These are phyloP conservation scores for Epichloe uncinata DNA, from an alignment of 2,329 filamentous ascomycete species.

Conservation along the genomic window DNA sequence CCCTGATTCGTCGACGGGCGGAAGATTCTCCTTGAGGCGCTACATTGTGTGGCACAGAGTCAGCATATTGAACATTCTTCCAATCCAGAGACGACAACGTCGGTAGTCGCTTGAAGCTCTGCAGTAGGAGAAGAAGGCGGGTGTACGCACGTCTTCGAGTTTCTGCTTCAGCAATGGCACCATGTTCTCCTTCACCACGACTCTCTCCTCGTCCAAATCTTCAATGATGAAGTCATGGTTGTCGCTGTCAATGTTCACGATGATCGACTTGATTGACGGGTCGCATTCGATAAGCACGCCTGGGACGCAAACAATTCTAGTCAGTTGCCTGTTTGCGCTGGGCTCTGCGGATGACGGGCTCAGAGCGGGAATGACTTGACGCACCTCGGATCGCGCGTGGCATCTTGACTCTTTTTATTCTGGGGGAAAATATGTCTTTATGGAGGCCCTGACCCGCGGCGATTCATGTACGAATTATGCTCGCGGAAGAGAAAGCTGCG, in stretches of 20 bases:
- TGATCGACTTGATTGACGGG: constrained; percentile 78
- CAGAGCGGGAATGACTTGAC: constrained; percentile 1
- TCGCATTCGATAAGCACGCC: constrained; percentile 71
- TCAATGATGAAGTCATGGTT: constrained; percentile 66
- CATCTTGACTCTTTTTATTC: constrained; percentile 23
- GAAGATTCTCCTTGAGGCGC: constrained; percentile 39
- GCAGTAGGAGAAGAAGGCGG: background rate
- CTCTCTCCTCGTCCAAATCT: constrained; percentile 63
- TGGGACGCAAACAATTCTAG: constrained; percentile 12
- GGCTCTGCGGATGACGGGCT: background rate
- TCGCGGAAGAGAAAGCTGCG: too few relatives aligned
- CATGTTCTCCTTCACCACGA: constrained; percentile 65
- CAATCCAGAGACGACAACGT: background rate
- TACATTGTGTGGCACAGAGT: constrained; percentile 12
- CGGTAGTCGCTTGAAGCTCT: background rate
- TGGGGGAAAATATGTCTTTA: background rate
- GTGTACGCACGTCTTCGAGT: constrained; percentile 48
- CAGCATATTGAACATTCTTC: background rate
- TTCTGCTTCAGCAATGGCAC: constrained; percentile 51
- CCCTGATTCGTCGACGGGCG: constrained; percentile 37
- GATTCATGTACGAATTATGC: too few relatives aligned
- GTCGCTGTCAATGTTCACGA: constrained; percentile 59
- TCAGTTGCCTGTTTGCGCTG: constrained; percentile 1
- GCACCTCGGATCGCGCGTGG: constrained; percentile 44
- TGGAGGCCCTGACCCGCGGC: too few relatives aligned